Evolutionary conservation across 2,329 filamentous ascomycete species (phyloP).

Genomic region (Tolypocladium inflatum): DNA sequence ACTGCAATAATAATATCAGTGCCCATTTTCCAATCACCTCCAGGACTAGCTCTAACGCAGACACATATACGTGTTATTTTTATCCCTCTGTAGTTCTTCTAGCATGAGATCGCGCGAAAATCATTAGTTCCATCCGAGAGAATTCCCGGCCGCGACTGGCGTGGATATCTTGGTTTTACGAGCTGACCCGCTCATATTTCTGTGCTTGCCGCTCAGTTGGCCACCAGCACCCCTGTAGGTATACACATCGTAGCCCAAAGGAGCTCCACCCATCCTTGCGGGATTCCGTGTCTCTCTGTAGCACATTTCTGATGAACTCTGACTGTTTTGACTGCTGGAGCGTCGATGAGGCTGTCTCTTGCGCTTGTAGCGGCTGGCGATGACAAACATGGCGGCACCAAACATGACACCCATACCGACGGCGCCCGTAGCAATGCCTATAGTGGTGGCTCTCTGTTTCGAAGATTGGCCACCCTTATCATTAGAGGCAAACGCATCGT

Average conservation of each 20-base stretch:
- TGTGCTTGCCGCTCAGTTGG: constrained; percentile 54
- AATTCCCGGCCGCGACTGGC: constrained; percentile 88
- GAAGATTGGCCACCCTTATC: constrained; percentile 42
- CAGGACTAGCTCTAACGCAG: too few relatives aligned
- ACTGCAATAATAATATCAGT: too few relatives aligned
- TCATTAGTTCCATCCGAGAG: constrained; percentile 79
- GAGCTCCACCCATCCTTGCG: constrained; percentile 60
- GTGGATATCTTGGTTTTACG: constrained; percentile 67
- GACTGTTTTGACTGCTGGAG: constrained; percentile 51
- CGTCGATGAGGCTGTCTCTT: constrained; percentile 71
- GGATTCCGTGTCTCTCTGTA: constrained; percentile 42
- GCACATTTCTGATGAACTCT: constrained; percentile 40
- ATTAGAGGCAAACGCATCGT: constrained; percentile 32
- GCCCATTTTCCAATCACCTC: too few relatives aligned
- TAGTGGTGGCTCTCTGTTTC: constrained; percentile 52
- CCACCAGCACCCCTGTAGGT: constrained; percentile 37
- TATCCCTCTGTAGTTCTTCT: too few relatives aligned
- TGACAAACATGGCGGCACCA: constrained; percentile 87
- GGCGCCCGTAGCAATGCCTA: constrained; percentile 66
- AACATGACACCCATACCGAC: constrained; percentile 73
- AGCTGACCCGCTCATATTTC: constrained; percentile 42
- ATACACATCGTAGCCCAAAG: constrained; percentile 47
- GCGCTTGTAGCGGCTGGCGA: constrained; percentile 83
- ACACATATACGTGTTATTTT: too few relatives aligned
- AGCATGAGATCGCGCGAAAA: neutral